Percentiles rank a stretch among this genome's conserved stretches.
Conservation (phyloP, 164 flowering plant species). For the Stephania japonica region DNA sequence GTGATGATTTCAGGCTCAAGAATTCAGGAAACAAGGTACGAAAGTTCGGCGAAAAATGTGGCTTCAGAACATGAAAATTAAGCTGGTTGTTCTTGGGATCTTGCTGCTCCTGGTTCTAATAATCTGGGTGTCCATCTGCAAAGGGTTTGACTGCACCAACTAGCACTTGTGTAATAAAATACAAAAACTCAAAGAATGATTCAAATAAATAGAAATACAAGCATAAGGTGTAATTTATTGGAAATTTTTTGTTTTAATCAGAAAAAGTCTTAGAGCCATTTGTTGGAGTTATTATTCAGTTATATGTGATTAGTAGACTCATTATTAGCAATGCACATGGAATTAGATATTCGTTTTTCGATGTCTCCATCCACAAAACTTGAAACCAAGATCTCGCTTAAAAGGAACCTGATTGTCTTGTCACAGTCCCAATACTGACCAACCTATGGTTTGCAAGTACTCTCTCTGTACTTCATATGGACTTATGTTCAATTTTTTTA, state of each 20-base stretch:
- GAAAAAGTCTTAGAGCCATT: background rate
- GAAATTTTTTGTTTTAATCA: background rate
- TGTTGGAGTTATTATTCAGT: background rate
- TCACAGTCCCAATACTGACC: no score
- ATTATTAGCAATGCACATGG: no score
- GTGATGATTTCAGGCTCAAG: slow-evolving; percentile 52
- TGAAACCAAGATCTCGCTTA: no score
- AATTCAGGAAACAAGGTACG: slow-evolving; percentile 56
- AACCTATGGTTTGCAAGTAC: no score
- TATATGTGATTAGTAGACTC: background rate
- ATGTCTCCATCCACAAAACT: no score
- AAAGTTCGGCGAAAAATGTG: slow-evolving; percentile 81
- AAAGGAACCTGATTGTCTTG: no score
- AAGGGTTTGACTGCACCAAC: slow-evolving; percentile 76
- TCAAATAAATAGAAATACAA: background rate
- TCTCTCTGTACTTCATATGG: no score
- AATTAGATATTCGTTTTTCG: no score
- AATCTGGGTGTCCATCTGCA: slow-evolving; percentile 80
- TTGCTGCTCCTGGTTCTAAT: slow-evolving; percentile 62
- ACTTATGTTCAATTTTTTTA: no score
- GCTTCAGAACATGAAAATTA: slow-evolving; percentile 92
- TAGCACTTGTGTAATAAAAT: slow-evolving; percentile 17
- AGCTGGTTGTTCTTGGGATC: slow-evolving; percentile 73
- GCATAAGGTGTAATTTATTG: background rate
- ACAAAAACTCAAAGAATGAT: background rate